Evolutionary conservation across 2,329 filamentous ascomycete genomes (phyloP).

Genomic region (Talaromyces sp.): DNA sequence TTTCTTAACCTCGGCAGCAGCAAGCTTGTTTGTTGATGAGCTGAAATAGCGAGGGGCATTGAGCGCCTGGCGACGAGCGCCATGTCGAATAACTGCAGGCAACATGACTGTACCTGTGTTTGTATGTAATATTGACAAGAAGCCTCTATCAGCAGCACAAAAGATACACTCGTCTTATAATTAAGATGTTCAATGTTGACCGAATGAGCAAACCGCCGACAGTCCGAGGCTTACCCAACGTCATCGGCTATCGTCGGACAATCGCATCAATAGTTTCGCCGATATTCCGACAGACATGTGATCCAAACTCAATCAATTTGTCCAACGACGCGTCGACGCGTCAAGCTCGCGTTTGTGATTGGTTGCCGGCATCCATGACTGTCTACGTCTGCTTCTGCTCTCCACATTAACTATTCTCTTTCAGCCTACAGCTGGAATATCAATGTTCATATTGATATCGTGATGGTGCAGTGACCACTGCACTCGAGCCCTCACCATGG

Average conservation of each 20-base stretch:
- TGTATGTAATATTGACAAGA: background rate
- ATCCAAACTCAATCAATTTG: slow-evolving; percentile 6
- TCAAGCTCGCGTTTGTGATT: slow-evolving; percentile 24
- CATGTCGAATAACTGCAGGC: slow-evolving; percentile 29
- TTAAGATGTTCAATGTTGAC: background rate
- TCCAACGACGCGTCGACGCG: slow-evolving; percentile 26
- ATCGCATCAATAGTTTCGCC: slow-evolving; percentile 8
- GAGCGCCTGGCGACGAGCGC: slow-evolving; percentile 28
- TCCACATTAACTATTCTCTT: background rate
- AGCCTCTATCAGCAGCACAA: background rate
- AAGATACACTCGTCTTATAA: background rate
- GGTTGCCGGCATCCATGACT: slow-evolving; percentile 5
- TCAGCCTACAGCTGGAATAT: background rate
- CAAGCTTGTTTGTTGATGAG: slow-evolving; percentile 57
- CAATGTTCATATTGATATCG: background rate
- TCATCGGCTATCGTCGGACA: slow-evolving; percentile 31
- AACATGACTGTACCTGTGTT: slow-evolving; percentile 26
- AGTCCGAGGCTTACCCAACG: slow-evolving; percentile 18
- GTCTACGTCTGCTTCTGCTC: background rate
- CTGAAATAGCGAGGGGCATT: slow-evolving; percentile 59
- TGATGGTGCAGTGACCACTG: slow-evolving; percentile 16
- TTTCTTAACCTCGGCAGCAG: slow-evolving; percentile 70
- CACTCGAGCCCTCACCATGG: slow-evolving; percentile 31
- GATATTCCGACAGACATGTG: slow-evolving; percentile 2
- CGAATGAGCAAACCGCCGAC: background rate